Percentiles rank a stretch among this genome's conserved stretches.
Evolutionary conservation across 768 basidiomycete genomes (phyloP).

Genomic region (Phaeotremella fagi): DNA sequence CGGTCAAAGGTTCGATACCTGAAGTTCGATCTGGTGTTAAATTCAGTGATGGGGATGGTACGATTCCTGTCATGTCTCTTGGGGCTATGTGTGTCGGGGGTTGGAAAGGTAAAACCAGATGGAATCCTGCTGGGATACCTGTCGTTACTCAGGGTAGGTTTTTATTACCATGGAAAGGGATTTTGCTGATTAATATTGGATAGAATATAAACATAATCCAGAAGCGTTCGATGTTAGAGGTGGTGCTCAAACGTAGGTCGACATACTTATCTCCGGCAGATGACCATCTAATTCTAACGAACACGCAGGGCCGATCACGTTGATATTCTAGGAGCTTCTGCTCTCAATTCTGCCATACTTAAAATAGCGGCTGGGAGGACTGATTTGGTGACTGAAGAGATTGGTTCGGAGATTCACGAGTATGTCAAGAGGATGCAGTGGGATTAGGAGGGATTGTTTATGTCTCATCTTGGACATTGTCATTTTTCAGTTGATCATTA

Average conservation of each 20-base stretch:
- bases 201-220: conserved; percentile 62
- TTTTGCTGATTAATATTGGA: not conserved
- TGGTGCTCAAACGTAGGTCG: conserved; percentile 71
- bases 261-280: not conserved
- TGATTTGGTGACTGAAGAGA: conserved; percentile 57
- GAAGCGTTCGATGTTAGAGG: conserved; percentile 69
- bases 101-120: conserved; percentile 72
- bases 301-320: conserved; percentile 61
- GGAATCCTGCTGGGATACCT: conserved; percentile 88
- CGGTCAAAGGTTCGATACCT: conserved; percentile 55
- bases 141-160: conserved; percentile 70
- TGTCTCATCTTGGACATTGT: no score
- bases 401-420: conserved; percentile 71
- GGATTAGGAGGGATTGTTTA: no score
- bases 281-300: not conserved
- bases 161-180: not conserved
- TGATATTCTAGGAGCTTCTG: conserved; percentile 71
- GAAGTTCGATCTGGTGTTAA: conserved; percentile 73
- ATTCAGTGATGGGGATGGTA: conserved; percentile 93
- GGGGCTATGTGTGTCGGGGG: conserved; percentile 97
- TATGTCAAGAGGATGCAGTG: conserved; percentile 71
- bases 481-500: no score
- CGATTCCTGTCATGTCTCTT: conserved; percentile 50
- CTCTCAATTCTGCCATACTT: conserved; percentile 82
- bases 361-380: conserved; percentile 82